Conservation (phyloP, 345 rosid genomes). For the Moricandia arvensis region DNA sequence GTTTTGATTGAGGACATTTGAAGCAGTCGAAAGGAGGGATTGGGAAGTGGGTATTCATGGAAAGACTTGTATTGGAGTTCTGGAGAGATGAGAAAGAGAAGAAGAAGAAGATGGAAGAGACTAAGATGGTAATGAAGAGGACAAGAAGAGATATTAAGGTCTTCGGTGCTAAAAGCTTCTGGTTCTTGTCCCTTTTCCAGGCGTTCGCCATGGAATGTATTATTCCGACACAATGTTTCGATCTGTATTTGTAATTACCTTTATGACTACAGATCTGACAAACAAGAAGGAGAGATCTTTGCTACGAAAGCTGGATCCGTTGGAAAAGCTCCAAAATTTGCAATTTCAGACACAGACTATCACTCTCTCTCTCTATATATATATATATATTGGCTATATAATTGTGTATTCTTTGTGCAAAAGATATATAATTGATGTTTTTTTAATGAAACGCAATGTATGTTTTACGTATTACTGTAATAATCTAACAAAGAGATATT, state of each 20-base stretch:
- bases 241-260: background rate
- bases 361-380: too few relatives aligned
- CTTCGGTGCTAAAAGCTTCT: slow-evolving; percentile 53
- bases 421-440: too few relatives aligned
- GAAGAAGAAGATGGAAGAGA: slow-evolving; percentile 40
- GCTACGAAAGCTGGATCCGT: too few relatives aligned
- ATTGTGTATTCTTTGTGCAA: too few relatives aligned
- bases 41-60: slow-evolving; percentile 31
- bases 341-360: too few relatives aligned
- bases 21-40: slow-evolving; percentile 67
- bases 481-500: too few relatives aligned
- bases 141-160: slow-evolving; percentile 45
- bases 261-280: slow-evolving; percentile 16
- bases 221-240: background rate
- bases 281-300: slow-evolving; percentile 2
- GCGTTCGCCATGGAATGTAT: slow-evolving; percentile 58
- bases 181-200: slow-evolving; percentile 63
- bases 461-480: too few relatives aligned
- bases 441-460: too few relatives aligned
- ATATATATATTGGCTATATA: too few relatives aligned
- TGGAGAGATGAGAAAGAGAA: slow-evolving; percentile 26
- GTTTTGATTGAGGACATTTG: slow-evolving; percentile 73
- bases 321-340: too few relatives aligned
- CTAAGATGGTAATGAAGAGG: slow-evolving; percentile 49
- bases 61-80: slow-evolving; percentile 17